phyloP scores from a whole-genome alignment of 2,329 filamentous ascomycete genomes.

The Hypomyces rosellus region DNA sequence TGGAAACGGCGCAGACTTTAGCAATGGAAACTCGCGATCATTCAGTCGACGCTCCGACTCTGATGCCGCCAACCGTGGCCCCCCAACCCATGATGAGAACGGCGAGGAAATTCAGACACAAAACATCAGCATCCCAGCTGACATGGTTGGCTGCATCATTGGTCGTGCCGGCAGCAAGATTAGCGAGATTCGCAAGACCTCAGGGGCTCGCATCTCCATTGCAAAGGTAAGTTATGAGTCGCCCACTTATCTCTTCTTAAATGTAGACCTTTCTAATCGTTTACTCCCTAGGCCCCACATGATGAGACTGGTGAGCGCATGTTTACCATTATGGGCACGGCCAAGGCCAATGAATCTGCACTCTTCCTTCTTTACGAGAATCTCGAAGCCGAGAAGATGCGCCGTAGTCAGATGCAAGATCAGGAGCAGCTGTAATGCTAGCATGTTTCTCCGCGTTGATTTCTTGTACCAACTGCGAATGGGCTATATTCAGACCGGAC shows the following conservation, averaged over 20 bases:
- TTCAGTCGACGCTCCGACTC: slow-evolving; percentile 78
- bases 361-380: slow-evolving; percentile 98
- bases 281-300: slow-evolving; percentile 61
- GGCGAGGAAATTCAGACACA: slow-evolving; percentile 97
- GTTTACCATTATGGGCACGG: slow-evolving; percentile 98
- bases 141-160: slow-evolving; percentile 99
- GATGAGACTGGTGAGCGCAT: slow-evolving; percentile 97
- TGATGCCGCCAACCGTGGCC: slow-evolving; percentile 72
- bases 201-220: slow-evolving; percentile 93
- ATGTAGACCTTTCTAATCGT: neutral
- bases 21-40: slow-evolving; percentile 61
- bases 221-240: slow-evolving; percentile 58
- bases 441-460: slow-evolving; percentile 26
- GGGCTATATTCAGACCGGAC: slow-evolving; percentile 40
- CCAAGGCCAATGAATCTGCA: slow-evolving; percentile 89
- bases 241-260: neutral
- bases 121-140: slow-evolving; percentile 98
- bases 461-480: slow-evolving; percentile 23
- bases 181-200: slow-evolving; percentile 95
- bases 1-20: slow-evolving; percentile 96
- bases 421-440: slow-evolving; percentile 37
- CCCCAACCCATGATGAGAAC: slow-evolving; percentile 87
- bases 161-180: slow-evolving; percentile 94
- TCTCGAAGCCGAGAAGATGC: slow-evolving; percentile 97
- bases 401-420: slow-evolving; percentile 71